Base-by-base conservation (phyloP, 371 early-diverging fungal genomes). In the Conidiobolus incongruus region DNA sequence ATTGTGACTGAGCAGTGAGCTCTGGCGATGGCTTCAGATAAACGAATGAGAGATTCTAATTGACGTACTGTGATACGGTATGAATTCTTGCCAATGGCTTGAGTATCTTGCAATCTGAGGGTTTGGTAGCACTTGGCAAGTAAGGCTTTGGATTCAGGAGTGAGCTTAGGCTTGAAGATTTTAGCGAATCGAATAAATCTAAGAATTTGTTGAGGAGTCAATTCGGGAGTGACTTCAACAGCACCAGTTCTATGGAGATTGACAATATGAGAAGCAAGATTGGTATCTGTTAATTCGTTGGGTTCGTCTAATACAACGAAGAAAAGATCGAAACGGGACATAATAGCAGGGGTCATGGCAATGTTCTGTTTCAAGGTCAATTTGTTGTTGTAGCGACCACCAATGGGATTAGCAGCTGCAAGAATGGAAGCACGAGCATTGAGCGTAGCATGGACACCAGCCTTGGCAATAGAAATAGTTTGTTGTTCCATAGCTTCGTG, bases 281-380 rank as follows among this genome's bases (percentile, higher is more conserved):
- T 75, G 52, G 66, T 72, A 59, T 99, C 99, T n/a, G 81, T 75
- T 2, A 74, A 65, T 38, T 78, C 77, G 59, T 94, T 84, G 52
- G 88, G 78, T 26, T 92, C 90, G 63, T 99, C 99, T 49, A 98
- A 63, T 23, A 99, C 77, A 15, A 99, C 90, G 64, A 98, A 99
- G 65, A 96, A 98, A 52, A 99, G 54, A 68, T 99, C 99, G 60
- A 99, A 99, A 58, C 99, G 83, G 21, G 96, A 95, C 98, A 99
- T 96, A 60, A 99, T 94, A 22, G 99, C 94, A 10, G 91, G 81
- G 2, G 87, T 85, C 83, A 99, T 81, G 46, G 81, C 77, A 40
- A 99, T 84, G 59, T 99, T 99, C 77, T 97, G 96, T 64, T 78
- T 54, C 26, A 95, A 65, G 5, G 91, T 85, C 57, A 90, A 60